Base-by-base conservation (phyloP, 148 eudicot species). In the Chenopodium formosanum region DNA sequence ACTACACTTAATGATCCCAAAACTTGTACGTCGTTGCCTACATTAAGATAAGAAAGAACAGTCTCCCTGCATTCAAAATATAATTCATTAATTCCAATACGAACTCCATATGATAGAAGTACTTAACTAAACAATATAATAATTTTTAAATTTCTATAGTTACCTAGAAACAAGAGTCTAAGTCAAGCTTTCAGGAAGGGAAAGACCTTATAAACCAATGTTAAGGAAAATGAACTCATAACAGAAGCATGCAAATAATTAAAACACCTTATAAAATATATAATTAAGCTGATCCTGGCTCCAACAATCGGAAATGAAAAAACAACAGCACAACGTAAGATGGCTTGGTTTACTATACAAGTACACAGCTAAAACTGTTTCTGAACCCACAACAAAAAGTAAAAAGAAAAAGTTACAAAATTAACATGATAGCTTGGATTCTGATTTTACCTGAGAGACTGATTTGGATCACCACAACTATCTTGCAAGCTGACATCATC, bases 1-100 rank as follows among this genome's bases (percentile, higher is more conserved):
- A 96, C 74, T 80, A 96, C 75, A 88, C 87, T 92, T 82, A 96
- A 83, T 48, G 99, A 92, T 87, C 98, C 97, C 81, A 89, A 86
- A 64, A 91, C 95, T 85, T 90, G 91, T 76, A 86, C 83, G 88
- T 94, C 94, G 85, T 87, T 87, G 62, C 99, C 98, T 76, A 72
- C 78, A 65, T 89, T 81, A 71, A 96, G 81, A 90, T 88, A 94
- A 79, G 92, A 90, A 81, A 96, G 93, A 83, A 96, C 80, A 65
- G 87, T 89, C 83, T 94, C 97, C 95, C 99, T 96, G 82, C 86
- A 86, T 31, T 70, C 25, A 77, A 78, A 48, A 81, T 29, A 75
- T 13, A 71, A 83, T 64, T 31, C 58, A 73, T 63, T 27, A 84
- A 34, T 23, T 72, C 25, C 60, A 69, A n/a, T 25, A 40, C 31